These are phyloP conservation scores for Monosporascus sp. DNA, from an alignment of 2,329 filamentous ascomycete species.

Conservation along the genomic window DNA sequence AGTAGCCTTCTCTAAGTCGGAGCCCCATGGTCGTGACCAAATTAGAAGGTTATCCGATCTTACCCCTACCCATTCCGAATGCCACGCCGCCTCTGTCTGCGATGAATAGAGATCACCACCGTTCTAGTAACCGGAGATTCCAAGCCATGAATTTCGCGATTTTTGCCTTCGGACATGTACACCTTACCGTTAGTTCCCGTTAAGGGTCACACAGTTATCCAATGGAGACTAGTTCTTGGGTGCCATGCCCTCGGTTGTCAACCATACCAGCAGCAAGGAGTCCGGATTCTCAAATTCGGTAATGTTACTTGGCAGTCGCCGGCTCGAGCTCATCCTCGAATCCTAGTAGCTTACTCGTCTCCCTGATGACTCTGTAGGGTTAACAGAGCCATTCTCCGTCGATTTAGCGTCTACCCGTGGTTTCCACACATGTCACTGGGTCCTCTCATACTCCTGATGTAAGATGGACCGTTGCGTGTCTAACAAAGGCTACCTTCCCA, in stretches of 20 bases:
- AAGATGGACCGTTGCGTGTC: neutral
- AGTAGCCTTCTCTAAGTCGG: neutral
- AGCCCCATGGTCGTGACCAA: neutral
- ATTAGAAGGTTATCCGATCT: neutral
- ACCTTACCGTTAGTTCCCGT: neutral
- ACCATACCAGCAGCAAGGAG: neutral
- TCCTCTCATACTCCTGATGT: neutral
- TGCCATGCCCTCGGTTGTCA: neutral
- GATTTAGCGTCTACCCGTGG: neutral
- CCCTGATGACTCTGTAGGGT: neutral
- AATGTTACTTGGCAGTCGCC: neutral
- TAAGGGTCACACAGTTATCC: neutral
- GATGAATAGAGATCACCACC: neutral
- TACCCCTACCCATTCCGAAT: neutral
- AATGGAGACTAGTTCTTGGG: neutral
- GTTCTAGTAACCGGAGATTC: neutral
- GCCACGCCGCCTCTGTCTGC: neutral
- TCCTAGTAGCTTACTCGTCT: neutral
- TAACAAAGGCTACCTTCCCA: neutral
- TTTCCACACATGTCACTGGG: neutral
- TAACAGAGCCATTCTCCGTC: neutral
- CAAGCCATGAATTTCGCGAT: neutral
- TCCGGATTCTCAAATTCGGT: neutral
- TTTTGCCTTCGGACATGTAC: neutral
- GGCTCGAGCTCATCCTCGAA: neutral